These are phyloP conservation scores for Fusarium burgessii DNA, from an alignment of 2,329 filamentous ascomycete genomes.

Conservation along the genomic window DNA sequence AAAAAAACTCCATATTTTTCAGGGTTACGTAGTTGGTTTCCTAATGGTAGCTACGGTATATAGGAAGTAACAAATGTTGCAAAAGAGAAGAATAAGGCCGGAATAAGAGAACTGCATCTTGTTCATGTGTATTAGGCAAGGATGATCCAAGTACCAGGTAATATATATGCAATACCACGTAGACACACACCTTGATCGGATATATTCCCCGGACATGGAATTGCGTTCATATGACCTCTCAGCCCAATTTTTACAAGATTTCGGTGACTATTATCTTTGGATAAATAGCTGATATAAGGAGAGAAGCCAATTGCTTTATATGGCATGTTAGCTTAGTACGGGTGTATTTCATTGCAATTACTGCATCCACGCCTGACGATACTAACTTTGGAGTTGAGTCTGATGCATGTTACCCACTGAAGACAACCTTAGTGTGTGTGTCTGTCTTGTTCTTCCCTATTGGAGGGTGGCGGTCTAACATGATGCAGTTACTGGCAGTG, in stretches of 20 bases:
- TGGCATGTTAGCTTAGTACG: constrained; percentile 1
- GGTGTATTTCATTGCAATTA: constrained; percentile 11
- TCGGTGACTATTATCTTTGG: neutral
- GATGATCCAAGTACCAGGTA: neutral
- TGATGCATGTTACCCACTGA: constrained; percentile 31
- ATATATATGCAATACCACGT: constrained; percentile 4
- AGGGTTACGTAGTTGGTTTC: neutral
- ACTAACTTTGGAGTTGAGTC: constrained; percentile 9
- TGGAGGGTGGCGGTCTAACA: constrained; percentile 40
- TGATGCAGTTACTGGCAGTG: constrained; percentile 18
- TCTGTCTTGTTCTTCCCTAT: constrained; percentile 22
- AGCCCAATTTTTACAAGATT: constrained; percentile 15
- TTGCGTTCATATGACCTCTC: constrained; percentile 38
- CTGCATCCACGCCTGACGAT: constrained; percentile 33
- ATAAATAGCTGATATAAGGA: neutral
- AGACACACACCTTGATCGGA: neutral
- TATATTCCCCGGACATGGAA: constrained; percentile 30
- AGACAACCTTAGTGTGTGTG: constrained; percentile 17
- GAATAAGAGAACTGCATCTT: neutral
- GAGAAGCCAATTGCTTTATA: neutral
- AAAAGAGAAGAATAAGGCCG: neutral
- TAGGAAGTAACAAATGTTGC: neutral
- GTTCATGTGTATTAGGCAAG: neutral
- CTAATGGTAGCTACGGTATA: neutral
- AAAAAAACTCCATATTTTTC: constrained; percentile 5